Evolutionary conservation across 192 early-diverging fungal species (phyloP).

Genomic region (Coemansia sp.): DNA sequence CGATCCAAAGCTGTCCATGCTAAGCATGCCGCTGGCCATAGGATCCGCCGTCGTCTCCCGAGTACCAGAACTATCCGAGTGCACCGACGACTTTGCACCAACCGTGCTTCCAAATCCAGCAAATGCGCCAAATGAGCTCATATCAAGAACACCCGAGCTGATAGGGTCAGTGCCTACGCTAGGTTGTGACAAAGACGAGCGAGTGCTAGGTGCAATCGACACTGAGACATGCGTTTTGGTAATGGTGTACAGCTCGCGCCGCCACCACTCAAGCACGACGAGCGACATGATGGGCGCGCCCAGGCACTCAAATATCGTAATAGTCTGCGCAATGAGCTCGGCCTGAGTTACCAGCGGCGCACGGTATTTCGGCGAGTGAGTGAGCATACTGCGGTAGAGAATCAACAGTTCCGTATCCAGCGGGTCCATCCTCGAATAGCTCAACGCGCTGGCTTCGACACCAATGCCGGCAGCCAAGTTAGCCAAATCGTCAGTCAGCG

Average conservation of each 20-base stretch:
- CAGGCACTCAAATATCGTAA: constrained; percentile 57
- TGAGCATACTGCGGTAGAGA: constrained; percentile 50
- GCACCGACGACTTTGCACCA: neutral
- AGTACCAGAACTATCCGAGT: neutral
- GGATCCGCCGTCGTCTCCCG: constrained; percentile 5
- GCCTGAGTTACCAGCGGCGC: constrained; percentile 45
- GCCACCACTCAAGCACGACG: constrained; percentile 57
- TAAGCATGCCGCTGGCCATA: constrained; percentile 28
- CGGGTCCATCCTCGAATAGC: constrained; percentile 40
- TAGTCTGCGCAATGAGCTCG: constrained; percentile 53
- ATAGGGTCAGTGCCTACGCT: neutral
- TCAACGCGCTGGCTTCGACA: constrained; percentile 21
- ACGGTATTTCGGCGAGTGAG: constrained; percentile 43
- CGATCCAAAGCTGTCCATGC: constrained; percentile 42
- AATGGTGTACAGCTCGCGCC: constrained; percentile 33
- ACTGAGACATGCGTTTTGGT: constrained; percentile 17
- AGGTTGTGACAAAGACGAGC: neutral
- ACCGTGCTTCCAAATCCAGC: constrained; percentile 9
- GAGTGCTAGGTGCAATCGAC: constrained; percentile 1
- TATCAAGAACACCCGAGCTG: constrained; percentile 22
- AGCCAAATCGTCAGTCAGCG: constrained; percentile 39
- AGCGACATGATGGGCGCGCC: constrained; percentile 54
- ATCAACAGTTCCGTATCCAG: constrained; percentile 52
- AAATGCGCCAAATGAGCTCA: constrained; percentile 42
- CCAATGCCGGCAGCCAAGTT: constrained; percentile 36